Base-by-base conservation (phyloP, 2,329 filamentous ascomycete genomes). In the Beauveria caledonica region DNA sequence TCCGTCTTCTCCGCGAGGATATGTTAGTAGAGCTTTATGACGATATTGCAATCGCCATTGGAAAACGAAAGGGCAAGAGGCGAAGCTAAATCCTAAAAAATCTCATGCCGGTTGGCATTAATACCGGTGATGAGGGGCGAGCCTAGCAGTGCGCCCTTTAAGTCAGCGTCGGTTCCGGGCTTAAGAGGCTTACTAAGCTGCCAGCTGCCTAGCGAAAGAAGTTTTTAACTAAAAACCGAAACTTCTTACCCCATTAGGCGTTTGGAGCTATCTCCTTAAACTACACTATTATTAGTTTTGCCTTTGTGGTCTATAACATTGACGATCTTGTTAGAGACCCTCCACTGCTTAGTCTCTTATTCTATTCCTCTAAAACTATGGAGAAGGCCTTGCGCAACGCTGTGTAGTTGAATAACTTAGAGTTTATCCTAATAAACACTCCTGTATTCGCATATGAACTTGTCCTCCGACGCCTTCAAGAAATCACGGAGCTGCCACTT, bases 381-480 rank as follows among this genome's bases (percentile, higher is more conserved):
- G 67, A 71, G 0, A 78, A 77, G 8, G 74, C 80, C 0, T 29
- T 29, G 27, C 46, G 73, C 44, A 0, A 76, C 72, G 0, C 66
- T 86, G 7, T 72, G 75, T 8, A 60, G 67, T 0, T 64, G 69
- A 0, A 51, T 39, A 57, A 61, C 0, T 61, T 81, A 3, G 68
- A 67, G 1, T 85, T 90, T 49, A 68, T 86, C 0, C 71, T 85
- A 2, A 80, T 90, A 0, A 80, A 88, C 46, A 86, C 87, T 0
- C 77, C 87, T 0, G 78, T 86, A 0, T 91, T 90, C 67, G 84
- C 87, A 0, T 89, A 85, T 60, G 84, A 89, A 58, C 88, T 88
- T 0, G 77, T 91, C 1, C 68, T 91, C 5, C 70, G 79, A 52
- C 77, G 81, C 1, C 72, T 91, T 1, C 80, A 88, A 67, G 70